Evolutionary conservation across 2,329 filamentous ascomycete species (phyloP), one percentile per base, ranked within the genome.

Genomic region (Xylariaceae sp.): DNA sequence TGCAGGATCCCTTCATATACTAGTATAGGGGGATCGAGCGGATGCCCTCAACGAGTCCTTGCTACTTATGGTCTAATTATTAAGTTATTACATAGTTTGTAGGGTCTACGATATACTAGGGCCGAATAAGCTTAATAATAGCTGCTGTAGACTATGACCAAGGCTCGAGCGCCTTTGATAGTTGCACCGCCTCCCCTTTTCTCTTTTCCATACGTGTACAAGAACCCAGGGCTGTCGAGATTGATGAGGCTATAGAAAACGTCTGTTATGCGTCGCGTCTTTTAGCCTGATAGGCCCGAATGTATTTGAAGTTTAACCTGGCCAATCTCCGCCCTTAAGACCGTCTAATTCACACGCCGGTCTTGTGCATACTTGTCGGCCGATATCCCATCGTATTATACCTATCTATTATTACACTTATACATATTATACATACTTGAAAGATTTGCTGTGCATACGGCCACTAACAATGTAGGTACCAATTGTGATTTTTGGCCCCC

Each of bases 241-340:
- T 59, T 56, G 56, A 51, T 60, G 55, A 62, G 62, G 66, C 65
- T 67, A 60, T 64, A 65, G 21, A 47, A 51, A 54, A 65, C 44
- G 47, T 50, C 59, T 59, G 63, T 64, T 69, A 64, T 68, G 61
- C 63, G 62, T 62, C 57, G 56, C 59, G 60, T 67, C 69, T 63
- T 75, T 76, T 76, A 77, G 75, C 74, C 75, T 76, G 70, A 75
- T 73, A 72, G 73, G 70, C 72, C 71, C 32, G 72, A 73, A 67
- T 73, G 61, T 64, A 63, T 66, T 61, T 57, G 66, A 67, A 65
- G 62, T 70, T 73, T 75, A 70, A 72, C 65, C 72, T 70, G 68
- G 59, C 71, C 70, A 74, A 73, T 74, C 62, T 60, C 60, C 51
- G 55, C 54, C 48, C 44, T 58, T 64, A 65, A 66, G 69, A 67